Evolutionary conservation across 345 rosid species (phyloP).

Genomic region (Salix suchowensis): DNA sequence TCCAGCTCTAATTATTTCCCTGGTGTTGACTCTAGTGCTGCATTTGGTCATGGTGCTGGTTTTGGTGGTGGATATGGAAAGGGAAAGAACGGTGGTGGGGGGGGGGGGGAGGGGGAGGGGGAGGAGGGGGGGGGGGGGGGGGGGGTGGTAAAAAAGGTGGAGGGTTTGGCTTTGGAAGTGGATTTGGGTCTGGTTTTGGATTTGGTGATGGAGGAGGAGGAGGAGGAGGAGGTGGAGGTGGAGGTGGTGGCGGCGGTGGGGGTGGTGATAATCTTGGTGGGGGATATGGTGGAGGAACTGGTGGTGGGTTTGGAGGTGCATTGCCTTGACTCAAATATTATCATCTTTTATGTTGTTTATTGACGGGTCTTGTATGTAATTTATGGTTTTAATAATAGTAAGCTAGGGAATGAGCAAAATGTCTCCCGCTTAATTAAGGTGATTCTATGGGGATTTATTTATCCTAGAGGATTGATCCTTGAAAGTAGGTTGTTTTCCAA

Average conservation of each 20-base stretch:
- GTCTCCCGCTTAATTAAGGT: not conserved
- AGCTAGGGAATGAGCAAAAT: not conserved
- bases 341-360: not conserved
- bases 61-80: conserved; percentile 2
- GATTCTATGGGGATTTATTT: not conserved
- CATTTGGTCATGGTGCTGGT: not conserved
- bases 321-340: conserved; percentile 3
- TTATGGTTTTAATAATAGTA: too few species aligned
- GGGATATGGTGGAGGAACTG: not conserved
- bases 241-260: not conserved
- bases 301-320: conserved; percentile 25
- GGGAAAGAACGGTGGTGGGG: not conserved
- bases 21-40: not conserved
- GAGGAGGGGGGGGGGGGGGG: conserved; percentile 12
- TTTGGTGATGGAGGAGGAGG: not conserved
- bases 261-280: not conserved
- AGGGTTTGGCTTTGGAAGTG: not conserved
- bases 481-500: not conserved
- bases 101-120: not conserved
- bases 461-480: not conserved
- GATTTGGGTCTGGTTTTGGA: not conserved
- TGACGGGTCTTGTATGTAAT: not conserved
- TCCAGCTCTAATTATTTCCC: conserved; percentile 12
- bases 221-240: not conserved
- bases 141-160: not conserved